Evolutionary conservation across 2,329 filamentous ascomycete species (phyloP), one percentile per base, ranked within the genome.

Genomic region (Cladosporium sp.): DNA sequence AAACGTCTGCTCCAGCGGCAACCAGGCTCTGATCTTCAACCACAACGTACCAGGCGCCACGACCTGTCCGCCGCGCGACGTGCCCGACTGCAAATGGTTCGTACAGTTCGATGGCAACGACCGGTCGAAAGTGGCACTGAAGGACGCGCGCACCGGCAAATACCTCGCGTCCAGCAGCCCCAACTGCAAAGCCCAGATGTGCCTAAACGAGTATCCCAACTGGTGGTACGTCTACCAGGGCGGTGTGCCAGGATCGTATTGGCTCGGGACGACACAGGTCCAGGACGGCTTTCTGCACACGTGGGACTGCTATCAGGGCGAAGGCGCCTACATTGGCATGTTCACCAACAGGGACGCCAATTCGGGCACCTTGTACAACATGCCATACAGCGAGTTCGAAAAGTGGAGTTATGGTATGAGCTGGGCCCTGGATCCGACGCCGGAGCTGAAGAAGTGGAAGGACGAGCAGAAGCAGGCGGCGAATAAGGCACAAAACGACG

Each of bases 221-320:
- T 54, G 48, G 32, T 55, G 48, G 52, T 56, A 46, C 14, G 53
- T 55, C 8, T 55, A 57, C 33, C 49, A 50, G 35, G 49, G 42
- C 28, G 38, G 35, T 3, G 41, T 46, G 9, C 38, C 45, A 10
- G 51, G 45, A 28, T 35, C 53, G 5, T 53, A 55, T 32, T 57
- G 55, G 55, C 48, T 57, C 14, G 44, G 53, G 16, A 53, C 53
- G 9, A 44, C 53, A 16, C 53, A 55, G 41, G 18, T 31, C 3
- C 11, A 31, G n/a, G 50, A 57, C 19, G 52, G 53, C 28, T 57
- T 57, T 35, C 22, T 57, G 41, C 48, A 44, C 43, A 32, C 49
- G 31, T 49, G 46, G 46, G 32, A 49, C 9, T 49, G 46, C 38
- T 19, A 41, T 9, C 9, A 42, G 16, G 28, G 40, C 7, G 32